A percentile compares a stretch with the other conserved stretches of the same genome.
Evolutionary conservation across 225 moss, liverwort and hornwort species (phyloP).

Genomic region (Pseudoscleropodium purum): DNA sequence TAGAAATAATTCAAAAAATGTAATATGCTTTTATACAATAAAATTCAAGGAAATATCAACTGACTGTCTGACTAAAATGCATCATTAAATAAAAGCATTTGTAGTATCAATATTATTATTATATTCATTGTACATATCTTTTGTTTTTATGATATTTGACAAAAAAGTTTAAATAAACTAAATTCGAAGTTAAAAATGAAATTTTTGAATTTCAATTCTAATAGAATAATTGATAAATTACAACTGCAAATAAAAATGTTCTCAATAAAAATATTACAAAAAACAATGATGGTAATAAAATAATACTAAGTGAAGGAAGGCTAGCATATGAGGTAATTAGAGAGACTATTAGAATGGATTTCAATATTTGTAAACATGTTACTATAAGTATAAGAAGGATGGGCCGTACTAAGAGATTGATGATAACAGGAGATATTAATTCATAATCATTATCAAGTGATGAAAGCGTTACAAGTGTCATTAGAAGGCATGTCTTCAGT

Average conservation of each 20-base stretch:
- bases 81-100: background rate
- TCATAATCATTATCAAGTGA: conserved; percentile 4
- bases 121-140: background rate
- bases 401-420: background rate
- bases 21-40: accelerated
- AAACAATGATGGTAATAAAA: conserved; percentile 6
- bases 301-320: background rate
- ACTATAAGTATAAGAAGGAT: conserved; percentile 15
- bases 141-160: background rate
- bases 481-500: conserved; percentile 18
- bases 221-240: background rate
- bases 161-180: too few relatives aligned
- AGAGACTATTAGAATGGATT: background rate
- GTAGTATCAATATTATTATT: too few relatives aligned
- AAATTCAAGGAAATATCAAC: background rate
- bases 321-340: background rate
- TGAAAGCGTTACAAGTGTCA: background rate
- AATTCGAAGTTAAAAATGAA: background rate
- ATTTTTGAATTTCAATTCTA: background rate
- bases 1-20: too few relatives aligned
- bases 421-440: background rate
- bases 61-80: too few relatives aligned
- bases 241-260: background rate
- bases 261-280: background rate
- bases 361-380: conserved; percentile 3